Percentiles rank a stretch among this genome's conserved stretches.
phyloP scores from a whole-genome alignment of 768 basidiomycete genomes.

The Podaxis carcinomalis region DNA sequence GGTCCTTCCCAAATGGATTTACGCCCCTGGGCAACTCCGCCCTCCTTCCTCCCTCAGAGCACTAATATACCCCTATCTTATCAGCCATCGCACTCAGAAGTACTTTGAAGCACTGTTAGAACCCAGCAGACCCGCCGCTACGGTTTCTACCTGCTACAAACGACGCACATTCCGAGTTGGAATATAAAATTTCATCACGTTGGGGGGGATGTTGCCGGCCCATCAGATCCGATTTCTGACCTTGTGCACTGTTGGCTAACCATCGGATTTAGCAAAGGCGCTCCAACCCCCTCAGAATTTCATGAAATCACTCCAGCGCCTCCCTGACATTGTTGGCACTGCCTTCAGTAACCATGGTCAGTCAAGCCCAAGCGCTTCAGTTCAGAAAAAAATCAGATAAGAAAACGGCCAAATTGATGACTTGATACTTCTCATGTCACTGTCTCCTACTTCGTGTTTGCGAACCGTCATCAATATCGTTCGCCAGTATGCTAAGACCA shows the following conservation, averaged over 20 bases:
- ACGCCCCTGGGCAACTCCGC: conserved; percentile 9
- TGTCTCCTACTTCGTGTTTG: neutral
- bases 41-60: neutral
- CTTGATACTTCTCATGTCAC: conserved; percentile 3
- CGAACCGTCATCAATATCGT: neutral
- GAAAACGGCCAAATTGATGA: conserved; percentile 2
- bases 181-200: conserved; percentile 1
- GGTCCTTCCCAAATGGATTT: conserved; percentile 11
- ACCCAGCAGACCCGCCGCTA: neutral
- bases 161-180: neutral
- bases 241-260: neutral
- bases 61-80: conserved; percentile 1
- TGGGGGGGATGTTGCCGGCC: neutral
- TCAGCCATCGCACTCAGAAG: neutral
- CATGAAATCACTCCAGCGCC: neutral
- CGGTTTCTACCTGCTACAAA: neutral
- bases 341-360: neutral
- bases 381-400: conserved; percentile 11
- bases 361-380: neutral
- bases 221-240: conserved; percentile 7
- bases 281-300: neutral
- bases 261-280: neutral
- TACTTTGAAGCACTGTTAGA: neutral
- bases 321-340: neutral
- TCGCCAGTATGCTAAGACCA: neutral